phyloP scores from a whole-genome alignment of 23 red algal species.

The Gracilaria gracilis region DNA sequence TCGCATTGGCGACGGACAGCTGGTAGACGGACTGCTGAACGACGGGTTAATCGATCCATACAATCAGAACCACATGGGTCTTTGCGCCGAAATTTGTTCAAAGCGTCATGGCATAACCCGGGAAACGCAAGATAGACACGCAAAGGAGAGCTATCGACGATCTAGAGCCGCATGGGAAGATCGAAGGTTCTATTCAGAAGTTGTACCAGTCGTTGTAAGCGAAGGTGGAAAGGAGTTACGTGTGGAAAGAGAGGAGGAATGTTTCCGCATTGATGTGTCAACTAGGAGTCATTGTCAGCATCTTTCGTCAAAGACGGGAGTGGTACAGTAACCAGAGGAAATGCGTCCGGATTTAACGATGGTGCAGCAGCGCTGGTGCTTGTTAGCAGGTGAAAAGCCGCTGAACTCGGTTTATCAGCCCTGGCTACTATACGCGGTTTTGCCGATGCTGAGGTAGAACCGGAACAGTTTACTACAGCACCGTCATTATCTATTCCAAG shows the following conservation, averaged over 20 bases:
- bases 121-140: constrained; percentile 87
- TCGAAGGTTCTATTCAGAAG: constrained; percentile 72
- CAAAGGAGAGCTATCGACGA: constrained; percentile 73
- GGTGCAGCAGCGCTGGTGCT: no score
- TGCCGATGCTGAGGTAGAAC: constrained; percentile 84
- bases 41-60: constrained; percentile 84
- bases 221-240: constrained; percentile 34
- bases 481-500: constrained; percentile 82
- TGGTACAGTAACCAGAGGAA: no score
- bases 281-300: constrained; percentile 23
- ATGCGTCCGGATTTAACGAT: no score
- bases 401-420: constrained; percentile 54
- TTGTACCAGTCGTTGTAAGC: constrained; percentile 66
- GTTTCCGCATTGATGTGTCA: constrained; percentile 35
- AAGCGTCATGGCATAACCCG: constrained; percentile 56
- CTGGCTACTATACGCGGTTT: constrained; percentile 68
- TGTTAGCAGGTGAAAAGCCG: constrained; percentile 70
- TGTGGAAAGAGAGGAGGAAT: constrained; percentile 75
- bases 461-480: constrained; percentile 85
- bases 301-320: constrained; percentile 69
- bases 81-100: constrained; percentile 75
- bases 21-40: constrained; percentile 78
- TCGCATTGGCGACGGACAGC: constrained; percentile 64
- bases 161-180: constrained; percentile 54
- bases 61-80: constrained; percentile 68